These are phyloP conservation scores for Karstenula rhodostoma DNA, from an alignment of 2,329 filamentous ascomycete species.

Conservation along the genomic window DNA sequence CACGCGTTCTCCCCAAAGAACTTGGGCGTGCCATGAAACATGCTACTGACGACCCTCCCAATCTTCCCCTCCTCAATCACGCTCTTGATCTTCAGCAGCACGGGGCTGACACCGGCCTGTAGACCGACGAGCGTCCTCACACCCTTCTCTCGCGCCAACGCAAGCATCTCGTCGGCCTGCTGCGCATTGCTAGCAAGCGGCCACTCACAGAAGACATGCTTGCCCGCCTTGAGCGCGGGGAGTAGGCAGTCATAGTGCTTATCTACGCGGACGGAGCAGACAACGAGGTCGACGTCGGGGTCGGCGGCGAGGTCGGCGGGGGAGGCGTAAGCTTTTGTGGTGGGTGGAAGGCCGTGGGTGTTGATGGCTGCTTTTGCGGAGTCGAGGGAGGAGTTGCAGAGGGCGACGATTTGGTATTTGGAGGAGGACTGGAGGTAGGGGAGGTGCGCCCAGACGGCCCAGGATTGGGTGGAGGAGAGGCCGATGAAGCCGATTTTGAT, in stretches of 20 bases:
- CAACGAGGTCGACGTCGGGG: conserved; percentile 56
- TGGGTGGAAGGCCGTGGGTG: conserved; percentile 45
- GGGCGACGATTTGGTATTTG: conserved; percentile 57
- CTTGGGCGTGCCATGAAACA: conserved; percentile 27
- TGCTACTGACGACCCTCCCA: conserved; percentile 51
- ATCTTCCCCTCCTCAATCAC: conserved; percentile 51
- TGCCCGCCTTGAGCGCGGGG: conserved; percentile 56
- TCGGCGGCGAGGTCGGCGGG: conserved; percentile 54
- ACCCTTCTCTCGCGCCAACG: conserved; percentile 48
- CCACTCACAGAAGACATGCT: conserved; percentile 59
- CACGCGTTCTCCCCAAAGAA: conserved; percentile 21
- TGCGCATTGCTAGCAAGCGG: conserved; percentile 51
- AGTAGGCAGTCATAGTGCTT: conserved; percentile 51
- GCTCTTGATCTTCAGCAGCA: conserved; percentile 49
- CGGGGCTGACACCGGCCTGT: conserved; percentile 52
- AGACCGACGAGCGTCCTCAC: conserved; percentile 56
- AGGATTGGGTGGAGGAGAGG: conserved; percentile 23
- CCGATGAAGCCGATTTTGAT: conserved; percentile 40
- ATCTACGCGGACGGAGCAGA: conserved; percentile 52
- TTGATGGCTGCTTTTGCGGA: conserved; percentile 53
- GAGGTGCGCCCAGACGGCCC: conserved; percentile 46
- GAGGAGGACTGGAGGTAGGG: conserved; percentile 41
- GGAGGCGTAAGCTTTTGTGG: conserved; percentile 55
- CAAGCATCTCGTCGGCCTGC: conserved; percentile 52
- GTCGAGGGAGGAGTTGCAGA: conserved; percentile 55